Evolutionary conservation across 1,284 basidiomycete genomes (phyloP), one percentile per base, ranked within the genome.

Genomic region (Sporisorium iseilematis-ciliati): DNA sequence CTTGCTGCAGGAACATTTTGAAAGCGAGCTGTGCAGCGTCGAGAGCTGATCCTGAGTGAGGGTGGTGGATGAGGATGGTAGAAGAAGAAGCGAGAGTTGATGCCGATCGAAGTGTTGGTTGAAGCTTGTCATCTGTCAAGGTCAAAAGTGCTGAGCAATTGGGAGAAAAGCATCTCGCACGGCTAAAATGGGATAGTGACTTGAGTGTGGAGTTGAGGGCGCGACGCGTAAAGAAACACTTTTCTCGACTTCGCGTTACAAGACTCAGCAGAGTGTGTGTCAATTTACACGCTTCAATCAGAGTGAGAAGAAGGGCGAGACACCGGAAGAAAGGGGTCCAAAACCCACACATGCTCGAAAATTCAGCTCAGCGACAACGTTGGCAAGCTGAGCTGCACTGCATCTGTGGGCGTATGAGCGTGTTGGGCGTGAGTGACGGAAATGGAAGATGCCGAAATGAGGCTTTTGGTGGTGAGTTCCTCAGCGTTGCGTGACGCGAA

Each of bases 1-100:
- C 45, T 46, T 71, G 76, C 50, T 74, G 66, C 20, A 75, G 49
- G 57, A 75, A 75, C 76, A 72, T 75, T 26, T 3, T 50, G 48
- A 4, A 16, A 16, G 35, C 4, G 35, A 38, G 14, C 11, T 16
- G 2, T 10, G 4, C 35, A 25, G 33, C 12, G 16, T 35, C 38
- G 25, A 29, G 7, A 10, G 35, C 21, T 21, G 50, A 25, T 3
- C 21, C n/a, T 38, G 35, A 23, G 14, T 6, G 16, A 23, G 21
- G 20, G 12, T 26, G 11, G 12, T 23, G 42, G 42, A 35, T 20
- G 31, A 29, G 21, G 42, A 20, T 21, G 54, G n/a, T n/a, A n/a
- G 23, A 46, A 33, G 48, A 14, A 31, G 48, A 18, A 31, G 48
- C 8, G 46, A 18, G 20, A 48, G 14, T 35, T 1, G 21, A 52